These are phyloP conservation scores for Trichoderma arundinaceum DNA, from an alignment of 2,329 filamentous ascomycete species.

Conservation along the genomic window DNA sequence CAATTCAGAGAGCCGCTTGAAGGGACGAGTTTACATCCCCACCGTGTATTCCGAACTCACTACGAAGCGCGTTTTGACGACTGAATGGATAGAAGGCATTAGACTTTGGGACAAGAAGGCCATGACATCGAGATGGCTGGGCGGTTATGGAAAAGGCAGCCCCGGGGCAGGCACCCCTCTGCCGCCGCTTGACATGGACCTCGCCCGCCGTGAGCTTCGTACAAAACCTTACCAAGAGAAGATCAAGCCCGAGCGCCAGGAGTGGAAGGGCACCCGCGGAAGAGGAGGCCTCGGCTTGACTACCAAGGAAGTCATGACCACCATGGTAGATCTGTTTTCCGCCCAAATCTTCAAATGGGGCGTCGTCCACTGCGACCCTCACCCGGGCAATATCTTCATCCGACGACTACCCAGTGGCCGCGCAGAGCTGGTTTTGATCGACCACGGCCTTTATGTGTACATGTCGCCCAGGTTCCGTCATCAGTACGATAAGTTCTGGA, in stretches of 20 bases:
- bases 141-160: constrained; percentile 75
- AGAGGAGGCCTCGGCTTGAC: constrained; percentile 84
- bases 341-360: constrained; percentile 99
- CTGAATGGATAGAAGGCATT: constrained; percentile 97
- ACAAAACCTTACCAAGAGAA: constrained; percentile 61
- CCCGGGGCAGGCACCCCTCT: constrained; percentile 76
- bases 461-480: constrained; percentile 83
- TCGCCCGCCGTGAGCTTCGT: constrained; percentile 53
- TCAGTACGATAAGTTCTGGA: constrained; percentile 92
- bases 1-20: constrained; percentile 74
- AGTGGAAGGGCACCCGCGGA: constrained; percentile 74
- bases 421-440: constrained; percentile 91
- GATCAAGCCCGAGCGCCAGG: constrained; percentile 79
- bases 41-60: constrained; percentile 82
- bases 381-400: constrained; percentile 97
- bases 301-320: constrained; percentile 89
- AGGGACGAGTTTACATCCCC: constrained; percentile 85
- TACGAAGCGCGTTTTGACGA: constrained; percentile 84
- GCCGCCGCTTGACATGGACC: constrained; percentile 54
- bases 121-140: constrained; percentile 78
- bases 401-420: constrained; percentile 81
- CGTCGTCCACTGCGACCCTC: constrained; percentile 92
- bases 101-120: constrained; percentile 89
- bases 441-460: constrained; percentile 94
- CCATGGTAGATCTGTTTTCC: constrained; percentile 95